These are phyloP conservation scores for Aureobasidium sp. DNA, from an alignment of 2,329 filamentous ascomycete species.

Conservation along the genomic window DNA sequence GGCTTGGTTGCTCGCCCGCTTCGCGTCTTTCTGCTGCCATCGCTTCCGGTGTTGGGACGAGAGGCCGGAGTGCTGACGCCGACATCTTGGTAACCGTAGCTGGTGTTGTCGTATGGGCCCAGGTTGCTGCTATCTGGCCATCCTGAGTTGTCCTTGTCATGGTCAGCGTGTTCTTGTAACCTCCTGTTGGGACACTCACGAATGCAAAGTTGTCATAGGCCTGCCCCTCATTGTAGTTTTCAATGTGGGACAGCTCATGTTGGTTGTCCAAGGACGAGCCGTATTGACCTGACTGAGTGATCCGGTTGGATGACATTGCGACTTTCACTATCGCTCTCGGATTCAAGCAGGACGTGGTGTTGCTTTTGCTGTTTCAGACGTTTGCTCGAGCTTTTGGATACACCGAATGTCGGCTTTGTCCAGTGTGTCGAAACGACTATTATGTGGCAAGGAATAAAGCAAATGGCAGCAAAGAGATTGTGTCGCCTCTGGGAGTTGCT, in stretches of 20 bases:
- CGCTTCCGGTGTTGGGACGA: conserved; percentile 33
- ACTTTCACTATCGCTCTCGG: neutral
- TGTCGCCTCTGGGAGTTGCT: conserved; percentile 5
- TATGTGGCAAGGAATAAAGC: conserved; percentile 1
- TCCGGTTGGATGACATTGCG: conserved; percentile 10
- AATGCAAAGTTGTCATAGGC: conserved; percentile 28
- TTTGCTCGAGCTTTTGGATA: conserved; percentile 5
- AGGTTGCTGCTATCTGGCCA: conserved; percentile 1
- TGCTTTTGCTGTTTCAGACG: conserved; percentile 15
- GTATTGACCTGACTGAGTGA: conserved; percentile 3
- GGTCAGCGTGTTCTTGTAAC: conserved; percentile 5
- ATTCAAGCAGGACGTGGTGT: neutral
- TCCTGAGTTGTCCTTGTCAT: conserved; percentile 4
- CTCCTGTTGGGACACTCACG: neutral
- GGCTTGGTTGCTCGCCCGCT: conserved; percentile 27
- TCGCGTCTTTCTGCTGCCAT: conserved; percentile 32
- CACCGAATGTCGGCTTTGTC: neutral
- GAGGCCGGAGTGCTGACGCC: conserved; percentile 28
- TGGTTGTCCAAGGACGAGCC: neutral
- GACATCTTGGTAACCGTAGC: conserved; percentile 19
- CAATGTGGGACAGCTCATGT: conserved; percentile 33
- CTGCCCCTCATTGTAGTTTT: conserved; percentile 33
- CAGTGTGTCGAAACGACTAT: neutral
- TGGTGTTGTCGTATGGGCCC: conserved; percentile 5
- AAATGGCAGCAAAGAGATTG: neutral